phyloP scores from a whole-genome alignment of 75 land plant genomes.

The Adiantum capillusveneris region DNA sequence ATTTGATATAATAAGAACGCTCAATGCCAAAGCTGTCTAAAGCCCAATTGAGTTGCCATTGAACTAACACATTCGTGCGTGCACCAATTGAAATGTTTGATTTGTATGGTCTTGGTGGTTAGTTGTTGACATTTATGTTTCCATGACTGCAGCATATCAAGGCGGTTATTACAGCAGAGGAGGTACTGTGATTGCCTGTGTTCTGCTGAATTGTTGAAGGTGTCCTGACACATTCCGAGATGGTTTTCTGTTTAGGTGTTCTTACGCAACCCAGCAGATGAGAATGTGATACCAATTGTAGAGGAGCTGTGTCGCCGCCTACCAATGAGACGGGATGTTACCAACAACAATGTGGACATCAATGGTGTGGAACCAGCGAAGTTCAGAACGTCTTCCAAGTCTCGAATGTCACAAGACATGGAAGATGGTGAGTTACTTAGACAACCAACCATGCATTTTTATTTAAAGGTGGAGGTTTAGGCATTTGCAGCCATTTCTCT shows the following conservation, averaged over 20 bases:
- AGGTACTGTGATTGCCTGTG: constrained; percentile 41
- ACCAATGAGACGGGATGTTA: constrained; percentile 26
- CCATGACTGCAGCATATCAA: constrained; percentile 76
- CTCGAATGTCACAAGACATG: constrained; percentile 9
- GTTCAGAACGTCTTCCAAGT: not conserved
- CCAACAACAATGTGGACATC: constrained; percentile 17
- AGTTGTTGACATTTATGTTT: too few relatives aligned
- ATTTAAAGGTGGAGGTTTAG: too few relatives aligned
- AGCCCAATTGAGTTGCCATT: too few relatives aligned
- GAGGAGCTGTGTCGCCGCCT: constrained; percentile 81
- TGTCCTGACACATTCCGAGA: too few relatives aligned
- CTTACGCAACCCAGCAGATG: constrained; percentile 82
- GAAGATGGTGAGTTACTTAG: constrained; percentile 10
- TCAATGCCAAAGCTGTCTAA: too few relatives aligned
- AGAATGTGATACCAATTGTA: constrained; percentile 83
- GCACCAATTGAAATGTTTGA: too few relatives aligned
- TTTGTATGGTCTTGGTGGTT: too few relatives aligned
- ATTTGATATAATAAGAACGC: too few relatives aligned
- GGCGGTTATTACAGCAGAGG: constrained; percentile 90
- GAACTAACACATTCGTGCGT: too few relatives aligned
- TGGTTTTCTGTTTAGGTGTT: constrained; percentile 50
- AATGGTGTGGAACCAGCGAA: constrained; percentile 31
- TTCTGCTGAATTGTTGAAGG: not conserved
- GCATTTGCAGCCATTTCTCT: too few relatives aligned
- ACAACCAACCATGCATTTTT: too few relatives aligned